Conservation (phyloP, 345 rosid species). For the Schrenkiella parvula region DNA sequence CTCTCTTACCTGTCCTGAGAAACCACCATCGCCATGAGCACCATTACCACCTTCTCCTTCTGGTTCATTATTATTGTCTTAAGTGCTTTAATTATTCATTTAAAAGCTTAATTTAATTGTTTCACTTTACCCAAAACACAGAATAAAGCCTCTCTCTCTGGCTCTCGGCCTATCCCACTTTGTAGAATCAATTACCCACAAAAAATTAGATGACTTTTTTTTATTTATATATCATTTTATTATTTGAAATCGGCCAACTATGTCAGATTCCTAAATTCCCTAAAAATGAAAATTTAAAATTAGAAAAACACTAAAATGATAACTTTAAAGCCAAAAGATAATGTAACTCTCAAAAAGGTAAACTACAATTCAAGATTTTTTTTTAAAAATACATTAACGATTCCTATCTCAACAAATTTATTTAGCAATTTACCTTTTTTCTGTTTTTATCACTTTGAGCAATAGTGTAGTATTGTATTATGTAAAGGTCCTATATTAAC, state of each 20-base stretch:
- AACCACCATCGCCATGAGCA: slow-evolving; percentile 32
- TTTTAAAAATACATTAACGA: neutral
- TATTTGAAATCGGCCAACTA: neutral
- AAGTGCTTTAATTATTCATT: slow-evolving; percentile 28
- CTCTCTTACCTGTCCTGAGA: slow-evolving; percentile 5
- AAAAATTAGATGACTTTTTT: neutral
- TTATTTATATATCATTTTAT: neutral
- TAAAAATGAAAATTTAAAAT: neutral
- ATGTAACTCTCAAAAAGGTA: neutral
- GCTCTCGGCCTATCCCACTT: slow-evolving; percentile 19
- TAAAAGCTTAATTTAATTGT: slow-evolving; percentile 5
- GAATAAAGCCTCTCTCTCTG: slow-evolving; percentile 16
- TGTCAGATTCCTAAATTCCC: slow-evolving; percentile 20
- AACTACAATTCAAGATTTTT: neutral
- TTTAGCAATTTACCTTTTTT: neutral
- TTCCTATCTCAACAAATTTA: slow-evolving; percentile 9
- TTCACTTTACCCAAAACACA: slow-evolving; percentile 29
- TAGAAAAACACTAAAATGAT: neutral
- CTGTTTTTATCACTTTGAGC: neutral
- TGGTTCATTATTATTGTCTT: slow-evolving; percentile 20
- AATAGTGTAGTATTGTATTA: neutral
- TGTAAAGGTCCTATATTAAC: neutral
- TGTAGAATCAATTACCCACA: slow-evolving; percentile 5
- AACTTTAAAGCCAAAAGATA: neutral
- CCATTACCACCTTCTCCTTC: slow-evolving; percentile 19